These are phyloP conservation scores for Pythium angustatum DNA, from an alignment of 352 stramenopile species.

Conservation along the genomic window DNA sequence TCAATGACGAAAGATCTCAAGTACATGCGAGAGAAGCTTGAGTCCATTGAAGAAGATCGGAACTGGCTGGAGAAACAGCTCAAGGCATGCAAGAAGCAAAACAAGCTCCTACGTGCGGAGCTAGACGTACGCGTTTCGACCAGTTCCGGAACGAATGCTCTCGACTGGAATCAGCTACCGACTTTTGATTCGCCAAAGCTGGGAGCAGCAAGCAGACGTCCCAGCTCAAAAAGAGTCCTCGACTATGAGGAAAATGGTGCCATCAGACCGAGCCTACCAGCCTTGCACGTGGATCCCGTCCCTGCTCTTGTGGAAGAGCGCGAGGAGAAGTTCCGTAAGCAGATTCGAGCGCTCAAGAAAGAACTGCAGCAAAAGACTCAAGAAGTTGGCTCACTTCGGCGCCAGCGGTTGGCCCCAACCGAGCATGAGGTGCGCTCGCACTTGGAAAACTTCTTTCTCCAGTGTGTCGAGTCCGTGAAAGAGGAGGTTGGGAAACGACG, in stretches of 20 bases:
- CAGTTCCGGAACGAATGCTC: conserved; percentile 20
- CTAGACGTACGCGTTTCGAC: conserved; percentile 62
- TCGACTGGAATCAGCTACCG: conserved; percentile 38
- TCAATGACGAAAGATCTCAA: conserved; percentile 93
- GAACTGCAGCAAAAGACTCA: conserved; percentile 68
- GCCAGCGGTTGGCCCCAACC: conserved; percentile 38
- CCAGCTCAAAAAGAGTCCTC: conserved; percentile 1
- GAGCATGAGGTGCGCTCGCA: conserved; percentile 42
- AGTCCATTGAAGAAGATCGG: conserved; percentile 89
- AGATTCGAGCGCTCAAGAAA: conserved; percentile 65
- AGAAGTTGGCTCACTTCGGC: conserved; percentile 42
- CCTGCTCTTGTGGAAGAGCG: conserved; percentile 46
- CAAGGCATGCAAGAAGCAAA: conserved; percentile 94
- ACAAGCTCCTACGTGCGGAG: conserved; percentile 89
- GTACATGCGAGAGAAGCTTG: conserved; percentile 91
- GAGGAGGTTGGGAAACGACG: conserved; percentile 58
- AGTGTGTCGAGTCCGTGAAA: conserved; percentile 85
- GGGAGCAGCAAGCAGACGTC: neutral
- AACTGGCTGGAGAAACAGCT: conserved; percentile 93
- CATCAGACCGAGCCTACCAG: conserved; percentile 5
- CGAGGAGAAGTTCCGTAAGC: conserved; percentile 69
- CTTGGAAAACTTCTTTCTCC: conserved; percentile 77
- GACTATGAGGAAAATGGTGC: conserved; percentile 10
- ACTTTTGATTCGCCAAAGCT: conserved; percentile 39
- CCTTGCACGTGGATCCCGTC: conserved; percentile 1